These are phyloP conservation scores for Heliamphora exappendiculata DNA, from an alignment of 148 eudicot genomes.

Conservation along the genomic window DNA sequence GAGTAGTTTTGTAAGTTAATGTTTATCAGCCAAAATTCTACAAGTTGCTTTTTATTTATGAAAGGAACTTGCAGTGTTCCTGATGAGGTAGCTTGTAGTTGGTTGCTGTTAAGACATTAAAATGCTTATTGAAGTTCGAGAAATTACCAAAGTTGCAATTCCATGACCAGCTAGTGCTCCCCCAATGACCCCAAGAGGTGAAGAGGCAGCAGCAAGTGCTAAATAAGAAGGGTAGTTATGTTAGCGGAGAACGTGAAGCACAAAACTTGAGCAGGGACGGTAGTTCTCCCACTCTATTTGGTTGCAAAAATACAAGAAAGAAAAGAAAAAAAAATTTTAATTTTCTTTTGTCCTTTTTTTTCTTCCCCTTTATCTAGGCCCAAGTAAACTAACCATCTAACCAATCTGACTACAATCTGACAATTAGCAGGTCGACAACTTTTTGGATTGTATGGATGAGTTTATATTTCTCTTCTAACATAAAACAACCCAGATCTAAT, in stretches of 20 bases:
- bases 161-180: constrained; percentile 99
- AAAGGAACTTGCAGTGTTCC: not conserved
- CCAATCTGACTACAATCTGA: not conserved
- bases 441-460: not conserved
- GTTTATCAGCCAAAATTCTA: not conserved
- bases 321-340: not conserved
- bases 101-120: not conserved
- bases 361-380: not conserved
- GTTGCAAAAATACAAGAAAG: not conserved
- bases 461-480: not conserved
- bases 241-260: not conserved
- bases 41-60: not conserved
- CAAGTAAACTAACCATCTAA: not conserved
- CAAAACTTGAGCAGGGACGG: not conserved
- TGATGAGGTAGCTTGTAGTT: not conserved
- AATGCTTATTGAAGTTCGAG: not conserved
- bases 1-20: not conserved
- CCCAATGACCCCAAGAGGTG: constrained; percentile 95
- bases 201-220: constrained; percentile 97
- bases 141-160: constrained; percentile 79
- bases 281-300: no score
- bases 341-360: not conserved
- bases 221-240: constrained; percentile 17
- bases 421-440: not conserved
- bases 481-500: not conserved